phyloP scores from a whole-genome alignment of 2,329 filamentous ascomycete genomes.

The Colletotrichum camelliae region DNA sequence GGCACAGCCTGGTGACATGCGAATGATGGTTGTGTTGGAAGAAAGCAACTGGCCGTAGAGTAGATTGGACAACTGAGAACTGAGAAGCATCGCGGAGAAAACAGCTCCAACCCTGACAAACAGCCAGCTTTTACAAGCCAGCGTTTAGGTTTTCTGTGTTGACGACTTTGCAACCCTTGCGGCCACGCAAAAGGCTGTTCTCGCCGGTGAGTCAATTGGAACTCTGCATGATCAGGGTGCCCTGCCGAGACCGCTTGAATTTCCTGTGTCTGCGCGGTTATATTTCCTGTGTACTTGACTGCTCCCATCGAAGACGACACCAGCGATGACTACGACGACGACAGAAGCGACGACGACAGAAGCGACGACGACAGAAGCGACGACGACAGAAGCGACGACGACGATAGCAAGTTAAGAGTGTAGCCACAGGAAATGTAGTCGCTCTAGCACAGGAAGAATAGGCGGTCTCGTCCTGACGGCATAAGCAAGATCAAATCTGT shows the following conservation, averaged over 20 bases:
- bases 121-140: not conserved
- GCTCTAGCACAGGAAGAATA: too few relatives aligned
- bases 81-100: not conserved
- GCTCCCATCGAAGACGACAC: too few relatives aligned
- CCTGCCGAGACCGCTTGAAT: too few relatives aligned
- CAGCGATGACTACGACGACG: too few relatives aligned
- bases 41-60: not conserved
- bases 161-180: not conserved
- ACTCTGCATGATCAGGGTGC: not conserved
- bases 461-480: not conserved
- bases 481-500: not conserved
- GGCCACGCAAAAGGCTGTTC: not conserved
- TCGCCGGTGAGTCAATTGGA: not conserved
- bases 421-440: too few relatives aligned
- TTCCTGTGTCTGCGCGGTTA: too few relatives aligned
- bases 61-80: not conserved
- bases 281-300: too few relatives aligned
- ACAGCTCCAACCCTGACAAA: not conserved
- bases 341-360: too few relatives aligned
- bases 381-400: too few relatives aligned
- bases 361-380: too few relatives aligned
- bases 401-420: too few relatives aligned
- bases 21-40: not conserved
- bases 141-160: not conserved
- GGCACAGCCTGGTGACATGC: not conserved